Evolutionary conservation across 2,329 filamentous ascomycete genomes (phyloP).

Genomic region (Fusarium foetens): DNA sequence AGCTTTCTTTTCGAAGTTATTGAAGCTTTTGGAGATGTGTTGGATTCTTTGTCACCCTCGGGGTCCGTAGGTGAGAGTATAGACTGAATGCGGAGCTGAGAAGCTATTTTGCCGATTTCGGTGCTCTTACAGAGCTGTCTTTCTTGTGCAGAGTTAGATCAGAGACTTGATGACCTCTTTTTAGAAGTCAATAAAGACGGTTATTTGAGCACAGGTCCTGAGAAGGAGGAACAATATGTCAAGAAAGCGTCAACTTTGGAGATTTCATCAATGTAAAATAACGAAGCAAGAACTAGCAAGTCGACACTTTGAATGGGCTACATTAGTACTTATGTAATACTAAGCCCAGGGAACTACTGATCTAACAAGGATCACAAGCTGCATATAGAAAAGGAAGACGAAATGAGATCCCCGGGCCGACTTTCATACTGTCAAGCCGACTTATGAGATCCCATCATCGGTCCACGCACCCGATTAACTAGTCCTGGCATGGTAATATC

Average conservation of each 20-base stretch:
- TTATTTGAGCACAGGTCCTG: neutral
- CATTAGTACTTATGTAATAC: neutral
- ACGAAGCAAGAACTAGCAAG: neutral
- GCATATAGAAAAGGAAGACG: neutral
- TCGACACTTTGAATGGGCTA: neutral
- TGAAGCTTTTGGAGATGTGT: neutral
- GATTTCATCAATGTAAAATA: neutral
- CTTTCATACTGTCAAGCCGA: conserved; percentile 9
- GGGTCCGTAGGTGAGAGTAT: conserved; percentile 60
- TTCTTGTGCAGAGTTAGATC: neutral
- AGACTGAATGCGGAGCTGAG: conserved; percentile 61
- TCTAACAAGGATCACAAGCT: neutral
- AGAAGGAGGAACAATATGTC: neutral
- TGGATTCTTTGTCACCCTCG: conserved; percentile 52
- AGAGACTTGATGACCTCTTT: neutral
- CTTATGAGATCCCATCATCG: conserved; percentile 26
- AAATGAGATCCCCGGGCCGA: conserved; percentile 15
- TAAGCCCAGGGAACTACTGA: neutral
- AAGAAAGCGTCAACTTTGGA: neutral
- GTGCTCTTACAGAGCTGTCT: conserved; percentile 44
- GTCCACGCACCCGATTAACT: conserved; percentile 28
- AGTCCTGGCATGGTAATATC: conserved; percentile 32
- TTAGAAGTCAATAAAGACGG: neutral
- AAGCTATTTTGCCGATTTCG: conserved; percentile 61
- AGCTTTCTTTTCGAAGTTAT: conserved; percentile 3